Base-by-base conservation (phyloP, 2,329 filamentous ascomycete genomes). In the Zymoseptoria crescenta region DNA sequence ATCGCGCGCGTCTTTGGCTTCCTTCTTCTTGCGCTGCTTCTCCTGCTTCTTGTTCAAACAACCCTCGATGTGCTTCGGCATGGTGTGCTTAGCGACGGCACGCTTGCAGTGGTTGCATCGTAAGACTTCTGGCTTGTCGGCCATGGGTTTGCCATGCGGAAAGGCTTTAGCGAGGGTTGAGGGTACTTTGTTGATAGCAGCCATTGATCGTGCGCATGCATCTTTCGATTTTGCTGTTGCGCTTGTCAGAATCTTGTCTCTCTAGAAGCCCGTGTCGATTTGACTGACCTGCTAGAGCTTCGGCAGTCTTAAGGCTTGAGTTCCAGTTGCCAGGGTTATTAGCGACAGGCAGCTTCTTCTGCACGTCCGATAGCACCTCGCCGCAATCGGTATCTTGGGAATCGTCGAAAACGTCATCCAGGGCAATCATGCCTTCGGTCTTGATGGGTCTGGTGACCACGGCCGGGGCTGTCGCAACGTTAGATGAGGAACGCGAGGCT, bases 71-170 rank as follows among this genome's bases (percentile, higher is more conserved):
- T 99, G 93, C 19, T 84, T 83, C 59, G 87, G 87, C 1, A 89
- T 88, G 0, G 85, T 86, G 30, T 84, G 84, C 68, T 87, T 88
- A 13, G 94, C 79, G 10, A 96, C 83, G 55, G 88, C 88, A 68
- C 95, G 92, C 75, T 94, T 96, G 77, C 93, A 99, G 73, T 95
- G 91, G 73, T 94, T 96, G 81, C 93, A 99, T 65, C 78, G 75
- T 55, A 94, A 86, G 8, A 90, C 82, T 63, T 96, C 90, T 9
- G 88, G 83, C 58, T 80, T 81, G 69, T 96, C 92, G 67, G 91
- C 87, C 65, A 96, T 81, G 0, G 91, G 91, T 59, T 87, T 85
- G 62, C 91, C 90, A 52, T 87, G 92, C 3, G 85, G 81, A 73
- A 96, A 96, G 4, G 88, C 88, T 61, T 90, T 85, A 66, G 88